Evolutionary conservation across 2,329 filamentous ascomycete species (phyloP).

Genomic region (Arthrinium phaeospermum): DNA sequence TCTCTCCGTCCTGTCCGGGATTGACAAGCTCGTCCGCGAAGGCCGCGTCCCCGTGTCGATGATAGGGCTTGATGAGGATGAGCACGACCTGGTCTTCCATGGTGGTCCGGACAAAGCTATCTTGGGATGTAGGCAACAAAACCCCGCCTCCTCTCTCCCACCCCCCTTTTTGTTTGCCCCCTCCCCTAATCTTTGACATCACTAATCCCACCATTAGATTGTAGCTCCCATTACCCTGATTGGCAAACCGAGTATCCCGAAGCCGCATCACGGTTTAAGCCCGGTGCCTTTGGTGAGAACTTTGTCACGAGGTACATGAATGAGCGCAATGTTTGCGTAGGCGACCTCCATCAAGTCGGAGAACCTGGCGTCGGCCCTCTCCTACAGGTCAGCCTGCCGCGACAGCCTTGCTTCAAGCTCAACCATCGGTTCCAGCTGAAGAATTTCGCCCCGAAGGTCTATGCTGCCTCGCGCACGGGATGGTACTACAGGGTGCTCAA

Average conservation of each 20-base stretch:
- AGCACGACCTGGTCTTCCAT: slow-evolving; percentile 67
- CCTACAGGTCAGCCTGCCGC: slow-evolving; percentile 65
- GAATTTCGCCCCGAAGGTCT: slow-evolving; percentile 65
- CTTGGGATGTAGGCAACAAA: slow-evolving; percentile 53
- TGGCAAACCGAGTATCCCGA: slow-evolving; percentile 61
- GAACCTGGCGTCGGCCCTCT: slow-evolving; percentile 31
- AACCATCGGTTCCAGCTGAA: slow-evolving; percentile 70
- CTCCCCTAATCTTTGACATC: neutral
- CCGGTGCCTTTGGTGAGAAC: slow-evolving; percentile 70
- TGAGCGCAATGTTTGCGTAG: slow-evolving; percentile 69
- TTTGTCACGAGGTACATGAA: slow-evolving; percentile 63
- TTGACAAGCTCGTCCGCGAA: slow-evolving; percentile 55
- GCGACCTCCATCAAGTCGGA: slow-evolving; percentile 61
- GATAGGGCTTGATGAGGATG: slow-evolving; percentile 62
- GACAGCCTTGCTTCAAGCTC: slow-evolving; percentile 67
- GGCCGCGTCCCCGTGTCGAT: slow-evolving; percentile 52
- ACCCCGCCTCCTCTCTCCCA: neutral
- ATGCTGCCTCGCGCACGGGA: slow-evolving; percentile 62
- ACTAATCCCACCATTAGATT: slow-evolving; percentile 51
- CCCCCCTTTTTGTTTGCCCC: no score
- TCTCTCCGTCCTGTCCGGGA: slow-evolving; percentile 59
- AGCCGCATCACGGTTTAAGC: slow-evolving; percentile 55
- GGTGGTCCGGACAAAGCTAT: slow-evolving; percentile 69
- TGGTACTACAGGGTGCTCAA: slow-evolving; percentile 70
- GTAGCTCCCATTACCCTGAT: slow-evolving; percentile 60